Percentiles rank a stretch among this genome's conserved stretches.
These are phyloP conservation scores for Pachysandra terminalis DNA, from an alignment of 164 flowering plant species.

Conservation along the genomic window DNA sequence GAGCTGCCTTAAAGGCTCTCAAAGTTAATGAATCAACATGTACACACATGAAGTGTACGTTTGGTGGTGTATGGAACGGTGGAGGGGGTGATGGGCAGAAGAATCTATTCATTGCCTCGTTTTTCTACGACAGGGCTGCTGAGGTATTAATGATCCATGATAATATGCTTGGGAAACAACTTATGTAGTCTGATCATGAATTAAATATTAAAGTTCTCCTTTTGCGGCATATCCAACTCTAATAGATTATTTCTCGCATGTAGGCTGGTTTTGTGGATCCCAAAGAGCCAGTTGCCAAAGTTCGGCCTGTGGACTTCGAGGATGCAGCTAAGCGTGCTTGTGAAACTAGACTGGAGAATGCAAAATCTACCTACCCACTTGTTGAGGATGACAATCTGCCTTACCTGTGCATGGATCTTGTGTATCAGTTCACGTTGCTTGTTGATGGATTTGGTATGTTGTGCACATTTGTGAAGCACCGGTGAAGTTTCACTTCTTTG, in stretches of 20 bases:
- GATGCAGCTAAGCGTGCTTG: constrained; percentile 53
- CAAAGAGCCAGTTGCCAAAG: constrained; percentile 34
- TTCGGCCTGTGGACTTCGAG: constrained; percentile 44
- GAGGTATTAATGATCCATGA: constrained; percentile 50
- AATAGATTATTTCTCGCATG: constrained; percentile 5
- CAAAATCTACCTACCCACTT: constrained; percentile 22
- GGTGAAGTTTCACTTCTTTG: not conserved
- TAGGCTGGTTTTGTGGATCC: constrained; percentile 68
- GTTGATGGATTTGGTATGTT: constrained; percentile 57
- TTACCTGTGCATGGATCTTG: constrained; percentile 59
- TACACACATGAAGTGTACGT: constrained; percentile 93
- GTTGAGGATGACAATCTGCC: constrained; percentile 43
- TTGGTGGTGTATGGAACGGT: constrained; percentile 98
- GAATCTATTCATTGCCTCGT: constrained; percentile 91
- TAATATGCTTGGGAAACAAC: constrained; percentile 1
- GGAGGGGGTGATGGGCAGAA: constrained; percentile 98
- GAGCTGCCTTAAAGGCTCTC: constrained; percentile 63
- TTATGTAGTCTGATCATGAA: not conserved
- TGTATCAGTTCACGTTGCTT: constrained; percentile 48
- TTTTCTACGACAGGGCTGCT: constrained; percentile 96
- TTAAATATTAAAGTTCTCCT: not conserved
- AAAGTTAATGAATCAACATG: constrained; percentile 76
- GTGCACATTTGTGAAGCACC: not conserved
- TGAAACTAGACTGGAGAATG: constrained; percentile 31
- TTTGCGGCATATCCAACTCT: not conserved